Evolutionary conservation across 2,329 filamentous ascomycete genomes (phyloP).

Genomic region (Neofusicoccum ribis): DNA sequence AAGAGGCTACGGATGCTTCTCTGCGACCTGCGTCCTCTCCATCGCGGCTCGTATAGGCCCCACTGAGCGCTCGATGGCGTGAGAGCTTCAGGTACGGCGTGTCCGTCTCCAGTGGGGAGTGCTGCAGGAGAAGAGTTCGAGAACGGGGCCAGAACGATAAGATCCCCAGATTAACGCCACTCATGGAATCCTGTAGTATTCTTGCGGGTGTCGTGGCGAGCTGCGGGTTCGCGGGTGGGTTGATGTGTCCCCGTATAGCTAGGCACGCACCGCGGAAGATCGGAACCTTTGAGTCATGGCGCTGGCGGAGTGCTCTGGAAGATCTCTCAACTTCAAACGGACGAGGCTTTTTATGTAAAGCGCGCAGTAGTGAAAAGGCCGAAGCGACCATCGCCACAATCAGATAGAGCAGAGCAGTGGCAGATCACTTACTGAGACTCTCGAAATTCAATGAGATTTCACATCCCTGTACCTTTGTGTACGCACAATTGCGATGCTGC

Average conservation of each 20-base stretch:
- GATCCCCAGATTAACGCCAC: conserved; percentile 15
- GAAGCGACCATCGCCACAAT: too few species aligned
- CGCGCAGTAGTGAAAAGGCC: too few species aligned
- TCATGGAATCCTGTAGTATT: background rate
- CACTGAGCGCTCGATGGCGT: conserved; percentile 4
- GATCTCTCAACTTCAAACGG: background rate
- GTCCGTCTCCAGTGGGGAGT: background rate
- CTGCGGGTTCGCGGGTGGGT: conserved; percentile 8
- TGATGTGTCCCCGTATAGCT: conserved; percentile 7
- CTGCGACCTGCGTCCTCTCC: background rate
- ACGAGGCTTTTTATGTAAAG: background rate
- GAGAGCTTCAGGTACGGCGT: conserved; percentile 11
- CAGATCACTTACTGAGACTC: background rate
- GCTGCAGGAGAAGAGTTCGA: conserved; percentile 3
- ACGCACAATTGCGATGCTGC: background rate
- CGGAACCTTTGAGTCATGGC: conserved; percentile 6
- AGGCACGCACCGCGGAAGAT: conserved; percentile 10
- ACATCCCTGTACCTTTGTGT: background rate
- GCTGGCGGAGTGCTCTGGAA: background rate
- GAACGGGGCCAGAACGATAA: conserved; percentile 8
- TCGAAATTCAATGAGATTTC: background rate
- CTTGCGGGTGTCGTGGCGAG: background rate
- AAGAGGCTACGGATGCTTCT: background rate
- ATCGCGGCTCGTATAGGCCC: conserved; percentile 1
- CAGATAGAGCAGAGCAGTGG: too few species aligned